A percentile compares a stretch with the other conserved stretches of the same genome.
These are phyloP conservation scores for Fusarium odoratissimum DNA, from an alignment of 2,329 filamentous ascomycete genomes.

Conservation along the genomic window DNA sequence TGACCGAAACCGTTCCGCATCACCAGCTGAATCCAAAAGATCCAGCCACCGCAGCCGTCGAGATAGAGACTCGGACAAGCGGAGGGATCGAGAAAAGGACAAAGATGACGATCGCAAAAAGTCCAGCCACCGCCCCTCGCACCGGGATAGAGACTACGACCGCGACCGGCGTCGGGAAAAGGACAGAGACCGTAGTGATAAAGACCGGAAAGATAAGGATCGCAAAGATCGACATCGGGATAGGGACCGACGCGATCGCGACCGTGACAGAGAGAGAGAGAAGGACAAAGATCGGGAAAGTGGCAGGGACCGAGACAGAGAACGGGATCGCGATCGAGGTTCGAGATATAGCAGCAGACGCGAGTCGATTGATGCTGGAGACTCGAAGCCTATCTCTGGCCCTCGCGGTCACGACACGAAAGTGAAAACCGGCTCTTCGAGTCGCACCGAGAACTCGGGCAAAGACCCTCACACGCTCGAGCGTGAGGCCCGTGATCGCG, in stretches of 20 bases:
- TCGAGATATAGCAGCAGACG: slow-evolving; percentile 50
- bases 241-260: slow-evolving; percentile 49
- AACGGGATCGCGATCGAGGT: slow-evolving; percentile 51
- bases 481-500: slow-evolving; percentile 73
- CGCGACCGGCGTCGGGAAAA: slow-evolving; percentile 53
- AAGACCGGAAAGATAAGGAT: slow-evolving; percentile 55
- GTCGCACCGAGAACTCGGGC: slow-evolving; percentile 39
- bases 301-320: slow-evolving; percentile 47
- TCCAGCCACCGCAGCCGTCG: slow-evolving; percentile 71
- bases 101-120: slow-evolving; percentile 59
- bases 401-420: slow-evolving; percentile 56
- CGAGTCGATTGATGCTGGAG: slow-evolving; percentile 43
- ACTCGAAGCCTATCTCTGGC: slow-evolving; percentile 57
- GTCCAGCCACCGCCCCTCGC: slow-evolving; percentile 35
- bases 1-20: slow-evolving; percentile 73
- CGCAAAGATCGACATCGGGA: slow-evolving; percentile 55
- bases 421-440: slow-evolving; percentile 52
- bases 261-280: slow-evolving; percentile 49
- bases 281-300: slow-evolving; percentile 49
- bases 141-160: slow-evolving; percentile 55
- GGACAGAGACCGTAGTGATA: slow-evolving; percentile 54
- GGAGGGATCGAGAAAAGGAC: slow-evolving; percentile 57
- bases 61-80: slow-evolving; percentile 62
- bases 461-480: slow-evolving; percentile 72
- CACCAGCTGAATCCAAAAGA: slow-evolving; percentile 68